phyloP scores from a whole-genome alignment of 306 rosid genomes.

The Glycyrrhiza uralensis region DNA sequence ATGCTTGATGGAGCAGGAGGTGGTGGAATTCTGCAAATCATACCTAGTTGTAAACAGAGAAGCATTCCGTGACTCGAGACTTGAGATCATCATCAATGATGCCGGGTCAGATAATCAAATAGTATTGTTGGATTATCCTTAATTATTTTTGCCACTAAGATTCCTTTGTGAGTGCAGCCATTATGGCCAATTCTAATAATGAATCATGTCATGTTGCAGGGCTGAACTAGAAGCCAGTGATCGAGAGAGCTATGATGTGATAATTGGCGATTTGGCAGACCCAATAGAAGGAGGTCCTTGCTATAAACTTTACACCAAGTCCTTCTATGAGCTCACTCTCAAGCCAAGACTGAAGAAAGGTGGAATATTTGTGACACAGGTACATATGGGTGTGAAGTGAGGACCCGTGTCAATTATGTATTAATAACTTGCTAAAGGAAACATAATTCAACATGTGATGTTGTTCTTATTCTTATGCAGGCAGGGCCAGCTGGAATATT shows the following conservation, averaged over 20 bases:
- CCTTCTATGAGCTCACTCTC: conserved; percentile 80
- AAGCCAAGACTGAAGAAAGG: conserved; percentile 75
- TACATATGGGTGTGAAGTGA: background rate
- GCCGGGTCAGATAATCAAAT: conserved; percentile 52
- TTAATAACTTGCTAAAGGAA: background rate
- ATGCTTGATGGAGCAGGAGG: conserved; percentile 62
- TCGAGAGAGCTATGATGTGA: conserved; percentile 72
- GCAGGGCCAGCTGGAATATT: conserved; percentile 99
- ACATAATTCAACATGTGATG: background rate
- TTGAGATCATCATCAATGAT: conserved; percentile 79
- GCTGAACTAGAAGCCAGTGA: conserved; percentile 68
- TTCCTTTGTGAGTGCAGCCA: no score
- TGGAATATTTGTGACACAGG: conserved; percentile 96
- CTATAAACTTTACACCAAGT: conserved; percentile 90
- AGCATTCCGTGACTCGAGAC: conserved; percentile 80
- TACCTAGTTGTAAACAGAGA: conserved; percentile 74
- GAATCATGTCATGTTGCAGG: conserved; percentile 38
- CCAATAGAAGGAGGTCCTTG: conserved; percentile 98
- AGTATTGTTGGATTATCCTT: background rate
- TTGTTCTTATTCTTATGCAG: conserved; percentile 37
- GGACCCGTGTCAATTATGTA: background rate
- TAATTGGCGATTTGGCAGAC: conserved; percentile 90
- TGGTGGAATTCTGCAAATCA: conserved; percentile 92
- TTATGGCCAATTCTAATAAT: background rate
- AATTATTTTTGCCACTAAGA: background rate